A percentile compares a stretch with the other conserved stretches of the same genome.
Conservation (phyloP, 176 grass and related monocot species). For the Rhynchospora pubera region DNA sequence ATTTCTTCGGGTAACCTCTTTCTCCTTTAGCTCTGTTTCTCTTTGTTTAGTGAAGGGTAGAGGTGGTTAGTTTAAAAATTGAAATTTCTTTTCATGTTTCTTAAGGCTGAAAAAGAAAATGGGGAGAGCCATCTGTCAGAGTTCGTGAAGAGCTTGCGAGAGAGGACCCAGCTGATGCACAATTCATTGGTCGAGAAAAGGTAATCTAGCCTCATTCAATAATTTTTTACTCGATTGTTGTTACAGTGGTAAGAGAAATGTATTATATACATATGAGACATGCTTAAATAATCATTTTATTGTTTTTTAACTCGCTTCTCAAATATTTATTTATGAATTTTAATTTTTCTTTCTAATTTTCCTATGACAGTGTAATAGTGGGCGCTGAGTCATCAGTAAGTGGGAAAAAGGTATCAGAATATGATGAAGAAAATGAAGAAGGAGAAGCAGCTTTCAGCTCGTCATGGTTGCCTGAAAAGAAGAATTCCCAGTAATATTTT, state of each 20-base stretch:
- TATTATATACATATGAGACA: conserved; percentile 7
- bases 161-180: conserved; percentile 54
- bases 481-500: conserved; percentile 56
- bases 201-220: conserved; percentile 29
- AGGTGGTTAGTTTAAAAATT: background rate
- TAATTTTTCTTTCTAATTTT: conserved; percentile 19
- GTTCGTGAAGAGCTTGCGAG: conserved; percentile 55
- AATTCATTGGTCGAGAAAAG: conserved; percentile 65
- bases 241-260: background rate
- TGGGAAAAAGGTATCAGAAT: conserved; percentile 47
- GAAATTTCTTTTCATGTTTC: conserved; percentile 18
- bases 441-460: conserved; percentile 61
- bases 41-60: background rate
- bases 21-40: conserved; percentile 2
- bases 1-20: conserved; percentile 56
- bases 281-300: background rate
- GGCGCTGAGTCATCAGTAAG: conserved; percentile 65
- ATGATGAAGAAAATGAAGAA: conserved; percentile 47
- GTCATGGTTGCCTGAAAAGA: conserved; percentile 73
- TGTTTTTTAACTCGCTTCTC: background rate
- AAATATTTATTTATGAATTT: conserved; percentile 16
- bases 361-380: conserved; percentile 55
- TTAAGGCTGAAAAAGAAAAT: conserved; percentile 67
- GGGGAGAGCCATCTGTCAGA: conserved; percentile 61
- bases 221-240: background rate